Percentiles rank a stretch among this genome's conserved stretches.
phyloP scores from a whole-genome alignment of 768 basidiomycete genomes.

The Antrodiella citrinella region DNA sequence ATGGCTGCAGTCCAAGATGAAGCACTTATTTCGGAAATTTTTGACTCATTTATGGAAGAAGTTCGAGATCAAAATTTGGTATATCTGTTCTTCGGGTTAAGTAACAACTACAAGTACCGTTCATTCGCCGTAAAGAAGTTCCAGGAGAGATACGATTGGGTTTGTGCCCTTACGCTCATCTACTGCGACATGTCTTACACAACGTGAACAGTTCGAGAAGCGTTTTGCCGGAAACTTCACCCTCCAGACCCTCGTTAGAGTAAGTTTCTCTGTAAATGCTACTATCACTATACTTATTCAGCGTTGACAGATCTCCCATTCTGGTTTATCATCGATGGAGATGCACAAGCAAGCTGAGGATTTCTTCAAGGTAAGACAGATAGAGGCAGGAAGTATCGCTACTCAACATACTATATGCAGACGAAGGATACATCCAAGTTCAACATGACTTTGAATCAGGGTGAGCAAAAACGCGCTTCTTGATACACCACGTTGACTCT shows the following conservation, averaged over 20 bases:
- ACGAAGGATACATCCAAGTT: conserved; percentile 66
- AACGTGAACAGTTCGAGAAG: conserved; percentile 58
- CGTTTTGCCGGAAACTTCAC: conserved; percentile 66
- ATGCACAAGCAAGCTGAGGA: conserved; percentile 54
- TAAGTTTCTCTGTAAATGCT: no score
- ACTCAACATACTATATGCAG: conserved; percentile 23
- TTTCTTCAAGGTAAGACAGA: conserved; percentile 74
- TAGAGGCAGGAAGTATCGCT: no score
- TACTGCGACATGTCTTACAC: no score
- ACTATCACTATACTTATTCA: no score
- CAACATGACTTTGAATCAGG: conserved; percentile 51
- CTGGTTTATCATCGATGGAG: conserved; percentile 50
- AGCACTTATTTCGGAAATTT: conserved; percentile 32
- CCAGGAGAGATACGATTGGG: conserved; percentile 30
- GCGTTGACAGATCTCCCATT: conserved; percentile 26
- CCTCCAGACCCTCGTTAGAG: conserved; percentile 41
- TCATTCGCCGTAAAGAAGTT: conserved; percentile 19
- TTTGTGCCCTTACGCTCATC: conserved; percentile 16
- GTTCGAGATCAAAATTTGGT: conserved; percentile 24
- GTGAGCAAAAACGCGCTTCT: background rate
- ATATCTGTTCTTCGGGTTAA: conserved; percentile 28
- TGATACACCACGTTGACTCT: background rate
- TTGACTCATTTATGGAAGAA: conserved; percentile 28
- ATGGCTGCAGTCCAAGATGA: conserved; percentile 31
- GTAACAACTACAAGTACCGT: conserved; percentile 27